Evolutionary conservation across 2,329 filamentous ascomycete species (phyloP), one percentile per base, ranked within the genome.

Genomic region (Tolypocladium nubicola): DNA sequence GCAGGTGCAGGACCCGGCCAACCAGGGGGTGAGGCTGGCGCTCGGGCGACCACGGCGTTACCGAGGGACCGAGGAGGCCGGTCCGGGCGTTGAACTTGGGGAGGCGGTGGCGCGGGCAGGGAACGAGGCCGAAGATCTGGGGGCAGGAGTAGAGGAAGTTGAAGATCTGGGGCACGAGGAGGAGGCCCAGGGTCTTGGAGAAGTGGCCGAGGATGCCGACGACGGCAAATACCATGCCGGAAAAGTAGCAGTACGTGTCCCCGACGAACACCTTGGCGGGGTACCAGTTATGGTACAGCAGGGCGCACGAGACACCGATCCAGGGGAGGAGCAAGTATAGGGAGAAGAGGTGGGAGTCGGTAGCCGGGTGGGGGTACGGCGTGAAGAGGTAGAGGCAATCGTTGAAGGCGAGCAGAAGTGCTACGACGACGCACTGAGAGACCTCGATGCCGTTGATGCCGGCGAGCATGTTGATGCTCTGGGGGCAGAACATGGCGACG

Each of bases 371-470:
- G 0, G 90, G 90, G 68, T 92, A 91, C 0, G 86, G 85, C 1
- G 87, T 87, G 59, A 90, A 79, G 54, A 97, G 83, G 74, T 97
- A 99, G 62, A 97, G 80, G 55, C 82, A 78, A 71, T 97, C 94
- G 75, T 99, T 99, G 70, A 90, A 75, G 59, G 87, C 83, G 63
- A 99, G 83, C 54, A 97, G 81, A 56, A 85, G 72, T 33, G 92
- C 93, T 68, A 99, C 90, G 61, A 96, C 89, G 61, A 99, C 78
- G 59, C 91, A 97, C 75, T 99, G 94, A 13, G 88, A 85, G 57
- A 97, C 94, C 72, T 99, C 94, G 70, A 99, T 94, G 57, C 94
- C 94, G 72, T 99, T 99, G 73, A 99, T 90, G n/a, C 94, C 94
- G 0, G 94, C 94, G n/a, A 99, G 79, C 75, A 99, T 99, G 78